Evolutionary conservation across 768 basidiomycete genomes (phyloP).

Genomic region (Nevesoporus exiguus): DNA sequence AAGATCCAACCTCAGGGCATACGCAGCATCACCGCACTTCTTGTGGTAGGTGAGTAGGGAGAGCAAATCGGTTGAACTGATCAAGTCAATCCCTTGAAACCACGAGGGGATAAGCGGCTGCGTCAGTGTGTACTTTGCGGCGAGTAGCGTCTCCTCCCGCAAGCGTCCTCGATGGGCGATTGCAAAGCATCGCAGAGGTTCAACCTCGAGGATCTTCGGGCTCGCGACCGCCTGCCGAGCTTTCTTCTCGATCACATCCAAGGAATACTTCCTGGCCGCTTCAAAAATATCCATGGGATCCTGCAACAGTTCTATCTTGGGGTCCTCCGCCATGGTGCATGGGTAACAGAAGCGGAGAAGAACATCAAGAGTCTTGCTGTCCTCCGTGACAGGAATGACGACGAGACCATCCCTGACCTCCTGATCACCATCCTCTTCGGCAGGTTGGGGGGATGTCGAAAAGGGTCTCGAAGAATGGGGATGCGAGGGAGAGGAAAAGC

Average conservation of each 20-base stretch:
- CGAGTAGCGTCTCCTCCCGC: neutral
- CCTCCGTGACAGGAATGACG: neutral
- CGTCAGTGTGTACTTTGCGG: neutral
- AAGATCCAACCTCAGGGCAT: too few relatives aligned
- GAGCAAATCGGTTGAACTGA: too few relatives aligned
- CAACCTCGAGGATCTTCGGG: neutral
- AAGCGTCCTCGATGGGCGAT: neutral
- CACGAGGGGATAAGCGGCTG: neutral
- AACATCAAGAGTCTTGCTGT: neutral
- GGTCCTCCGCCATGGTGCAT: neutral
- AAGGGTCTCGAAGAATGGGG: neutral
- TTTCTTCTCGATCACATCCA: neutral
- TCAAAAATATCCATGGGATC: neutral
- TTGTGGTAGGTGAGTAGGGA: too few relatives aligned
- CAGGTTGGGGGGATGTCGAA: neutral
- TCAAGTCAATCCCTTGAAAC: too few relatives aligned
- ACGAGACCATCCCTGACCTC: neutral
- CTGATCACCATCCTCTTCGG: neutral
- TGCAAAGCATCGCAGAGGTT: neutral
- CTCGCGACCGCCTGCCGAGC: neutral
- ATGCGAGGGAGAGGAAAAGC: neutral
- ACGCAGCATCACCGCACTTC: too few relatives aligned
- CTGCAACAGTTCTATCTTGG: neutral
- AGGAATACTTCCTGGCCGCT: neutral
- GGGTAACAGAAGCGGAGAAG: neutral